A percentile compares a stretch with the other conserved stretches of the same genome.
Conservation (phyloP, 2,329 filamentous ascomycete genomes). For the Phaeosphaeriaceae sp. region DNA sequence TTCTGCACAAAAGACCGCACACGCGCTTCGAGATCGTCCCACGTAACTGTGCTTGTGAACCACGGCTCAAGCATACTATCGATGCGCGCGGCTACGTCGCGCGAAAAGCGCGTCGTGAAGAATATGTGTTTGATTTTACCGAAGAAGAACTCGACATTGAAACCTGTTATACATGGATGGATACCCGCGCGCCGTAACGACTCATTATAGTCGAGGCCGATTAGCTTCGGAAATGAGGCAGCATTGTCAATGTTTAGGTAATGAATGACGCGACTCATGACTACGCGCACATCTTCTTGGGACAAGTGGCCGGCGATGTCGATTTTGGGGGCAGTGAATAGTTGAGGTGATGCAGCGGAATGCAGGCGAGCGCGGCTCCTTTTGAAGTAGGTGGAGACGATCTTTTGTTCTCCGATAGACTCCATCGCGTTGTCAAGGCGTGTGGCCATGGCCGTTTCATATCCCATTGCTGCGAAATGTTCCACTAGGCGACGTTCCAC, state of each 20-base stretch:
- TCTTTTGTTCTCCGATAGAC: constrained; percentile 7
- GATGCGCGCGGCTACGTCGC: constrained; percentile 7
- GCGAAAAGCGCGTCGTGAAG: constrained; percentile 1
- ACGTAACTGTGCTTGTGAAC: constrained; percentile 18
- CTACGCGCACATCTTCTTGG: constrained; percentile 28
- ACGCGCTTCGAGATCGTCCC: constrained; percentile 24
- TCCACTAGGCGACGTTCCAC: constrained; percentile 22
- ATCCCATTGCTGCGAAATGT: constrained; percentile 16
- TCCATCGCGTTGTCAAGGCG: constrained; percentile 8
- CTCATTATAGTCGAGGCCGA: constrained; percentile 7
- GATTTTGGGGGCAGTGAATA: constrained; percentile 18
- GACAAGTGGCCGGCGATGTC: constrained; percentile 33
- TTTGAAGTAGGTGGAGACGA: constrained; percentile 10
- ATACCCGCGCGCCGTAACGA: constrained; percentile 21
- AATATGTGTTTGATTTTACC: constrained; percentile 25
- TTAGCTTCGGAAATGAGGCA: not conserved
- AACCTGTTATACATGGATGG: constrained; percentile 32
- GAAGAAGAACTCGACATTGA: constrained; percentile 28
- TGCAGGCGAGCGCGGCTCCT: constrained; percentile 21
- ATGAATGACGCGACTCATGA: constrained; percentile 25
- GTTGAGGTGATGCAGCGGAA: constrained; percentile 17
- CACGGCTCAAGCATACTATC: constrained; percentile 20
- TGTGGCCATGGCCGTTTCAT: constrained; percentile 5
- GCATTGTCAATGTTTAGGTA: constrained; percentile 7
- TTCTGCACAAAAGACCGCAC: constrained; percentile 25